Percentiles rank a stretch among this genome's conserved stretches.
These are phyloP conservation scores for Diaporthe vexans DNA, from an alignment of 2,329 filamentous ascomycete genomes.

Conservation along the genomic window DNA sequence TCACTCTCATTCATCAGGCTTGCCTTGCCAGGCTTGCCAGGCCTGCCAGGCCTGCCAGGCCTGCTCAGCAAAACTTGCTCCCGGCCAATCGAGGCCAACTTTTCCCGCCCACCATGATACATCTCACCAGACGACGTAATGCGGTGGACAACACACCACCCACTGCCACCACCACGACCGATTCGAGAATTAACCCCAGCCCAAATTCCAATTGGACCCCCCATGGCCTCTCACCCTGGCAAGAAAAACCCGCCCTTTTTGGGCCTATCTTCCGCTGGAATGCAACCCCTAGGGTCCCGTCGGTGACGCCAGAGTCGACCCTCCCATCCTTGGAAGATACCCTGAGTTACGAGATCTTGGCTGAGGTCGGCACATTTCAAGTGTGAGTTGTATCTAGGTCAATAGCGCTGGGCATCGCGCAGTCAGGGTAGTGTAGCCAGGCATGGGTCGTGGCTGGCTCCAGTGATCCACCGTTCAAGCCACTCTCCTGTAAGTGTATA, in stretches of 20 bases:
- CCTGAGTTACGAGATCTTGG: conserved; percentile 5
- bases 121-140: conserved; percentile 21
- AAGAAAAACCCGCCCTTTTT: background rate
- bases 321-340: conserved; percentile 26
- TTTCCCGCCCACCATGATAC: conserved; percentile 9
- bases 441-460: background rate
- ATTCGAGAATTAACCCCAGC: background rate
- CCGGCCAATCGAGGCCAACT: conserved; percentile 17
- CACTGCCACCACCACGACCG: background rate
- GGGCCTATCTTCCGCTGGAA: conserved; percentile 19
- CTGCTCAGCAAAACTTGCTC: background rate
- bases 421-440: background rate
- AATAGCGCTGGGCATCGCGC: background rate
- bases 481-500: background rate
- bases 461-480: conserved; percentile 15
- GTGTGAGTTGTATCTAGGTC: background rate
- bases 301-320: conserved; percentile 22
- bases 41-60: background rate
- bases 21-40: background rate
- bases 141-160: conserved; percentile 8
- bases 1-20: no score
- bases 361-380: background rate
- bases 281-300: conserved; percentile 32
- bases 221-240: background rate
- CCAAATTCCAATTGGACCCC: background rate